A percentile compares a stretch with the other conserved stretches of the same genome.
Conservation (phyloP, 768 basidiomycete species). For the Kondoa subrosea region DNA sequence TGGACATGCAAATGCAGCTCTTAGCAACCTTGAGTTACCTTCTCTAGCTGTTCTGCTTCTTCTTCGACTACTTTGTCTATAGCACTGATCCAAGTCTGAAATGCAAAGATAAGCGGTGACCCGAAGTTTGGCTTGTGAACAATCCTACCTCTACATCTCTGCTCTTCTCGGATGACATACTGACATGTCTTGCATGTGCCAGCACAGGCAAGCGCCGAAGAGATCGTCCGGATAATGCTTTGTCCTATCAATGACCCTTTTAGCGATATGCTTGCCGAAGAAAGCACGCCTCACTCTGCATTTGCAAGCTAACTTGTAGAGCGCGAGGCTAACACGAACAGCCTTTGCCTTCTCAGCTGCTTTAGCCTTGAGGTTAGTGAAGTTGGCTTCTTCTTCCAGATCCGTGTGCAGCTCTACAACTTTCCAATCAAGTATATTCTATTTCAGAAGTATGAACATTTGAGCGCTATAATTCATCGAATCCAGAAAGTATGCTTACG, state of each 20-base stretch:
- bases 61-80: conserved; percentile 58
- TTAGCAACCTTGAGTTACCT: conserved; percentile 19
- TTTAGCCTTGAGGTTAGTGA: not conserved
- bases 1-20: too few relatives aligned
- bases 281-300: conserved; percentile 51
- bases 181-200: conserved; percentile 68
- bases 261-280: not conserved
- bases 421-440: conserved; percentile 16
- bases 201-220: conserved; percentile 86
- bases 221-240: conserved; percentile 81
- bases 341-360: not conserved
- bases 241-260: conserved; percentile 28
- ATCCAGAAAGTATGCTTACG: conserved; percentile 39
- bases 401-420: conserved; percentile 8
- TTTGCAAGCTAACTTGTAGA: conserved; percentile 43
- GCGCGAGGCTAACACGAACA: conserved; percentile 13
- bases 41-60: conserved; percentile 30
- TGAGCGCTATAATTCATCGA: not conserved
- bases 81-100: conserved; percentile 65
- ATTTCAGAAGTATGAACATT: not conserved
- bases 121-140: not conserved
- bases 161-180: conserved; percentile 2
- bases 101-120: not conserved
- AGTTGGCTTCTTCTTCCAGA: not conserved
- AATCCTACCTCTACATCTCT: conserved; percentile 6